Percentiles rank a stretch among this genome's conserved stretches.
Evolutionary conservation across 1,139 yeast genomes (phyloP).

Genomic region (Protomyces inundatus): DNA sequence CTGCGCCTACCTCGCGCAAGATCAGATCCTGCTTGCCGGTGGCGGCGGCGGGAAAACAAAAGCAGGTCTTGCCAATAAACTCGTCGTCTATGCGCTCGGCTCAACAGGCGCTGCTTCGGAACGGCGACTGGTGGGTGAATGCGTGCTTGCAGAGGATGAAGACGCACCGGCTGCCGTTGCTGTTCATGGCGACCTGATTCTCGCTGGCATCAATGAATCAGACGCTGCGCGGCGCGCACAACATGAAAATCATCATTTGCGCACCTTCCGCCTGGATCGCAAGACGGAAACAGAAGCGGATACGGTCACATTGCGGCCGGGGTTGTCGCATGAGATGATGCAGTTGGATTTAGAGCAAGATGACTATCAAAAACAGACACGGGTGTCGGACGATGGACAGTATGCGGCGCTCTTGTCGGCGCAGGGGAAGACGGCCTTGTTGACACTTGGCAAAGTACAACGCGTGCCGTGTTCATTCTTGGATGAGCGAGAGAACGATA

Average conservation of each 20-base stretch:
- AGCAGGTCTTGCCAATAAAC: conserved; percentile 17
- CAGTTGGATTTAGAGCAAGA: conserved; percentile 7
- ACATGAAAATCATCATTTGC: conserved; percentile 17
- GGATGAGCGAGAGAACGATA: not conserved
- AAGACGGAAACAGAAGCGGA: not conserved
- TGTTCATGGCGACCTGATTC: conserved; percentile 6
- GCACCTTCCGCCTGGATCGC: conserved; percentile 6
- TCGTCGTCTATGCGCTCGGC: conserved; percentile 2
- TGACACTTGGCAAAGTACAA: not conserved
- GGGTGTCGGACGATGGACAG: conserved; percentile 9
- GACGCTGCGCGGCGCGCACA: not conserved
- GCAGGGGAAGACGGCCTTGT: conserved; percentile 14
- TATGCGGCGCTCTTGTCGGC: conserved; percentile 17
- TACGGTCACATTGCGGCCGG: not conserved
- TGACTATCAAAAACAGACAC: conserved; percentile 19
- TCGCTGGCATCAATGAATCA: conserved; percentile 22
- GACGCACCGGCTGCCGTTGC: conserved; percentile 22
- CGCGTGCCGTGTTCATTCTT: not conserved
- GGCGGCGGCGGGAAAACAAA: conserved; percentile 18
- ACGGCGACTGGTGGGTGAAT: conserved; percentile 7
- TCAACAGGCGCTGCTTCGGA: not conserved
- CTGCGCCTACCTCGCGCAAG: conserved; percentile 23
- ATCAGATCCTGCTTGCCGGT: conserved; percentile 23
- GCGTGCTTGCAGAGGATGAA: conserved; percentile 14
- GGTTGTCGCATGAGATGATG: conserved; percentile 5